Evolutionary conservation across 2,329 filamentous ascomycete species (phyloP).

Genomic region (Arthrobotrys entomopaga): DNA sequence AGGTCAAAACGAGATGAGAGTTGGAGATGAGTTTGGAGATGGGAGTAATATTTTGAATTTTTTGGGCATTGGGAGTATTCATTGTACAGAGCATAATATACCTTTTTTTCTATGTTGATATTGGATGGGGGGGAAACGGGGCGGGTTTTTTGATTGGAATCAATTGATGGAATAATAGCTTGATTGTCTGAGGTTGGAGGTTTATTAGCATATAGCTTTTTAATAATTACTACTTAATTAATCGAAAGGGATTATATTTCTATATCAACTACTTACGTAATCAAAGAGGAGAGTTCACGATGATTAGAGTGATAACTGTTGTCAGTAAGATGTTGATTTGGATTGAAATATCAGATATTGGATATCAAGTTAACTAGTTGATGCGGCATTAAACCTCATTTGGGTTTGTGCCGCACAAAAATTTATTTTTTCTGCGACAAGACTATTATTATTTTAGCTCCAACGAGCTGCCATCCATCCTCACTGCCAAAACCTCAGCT

Average conservation of each 20-base stretch:
- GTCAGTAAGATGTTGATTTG: too few species aligned
- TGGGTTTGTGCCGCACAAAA: slow-evolving; percentile 12
- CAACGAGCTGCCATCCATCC: slow-evolving; percentile 5
- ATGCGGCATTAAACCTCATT: background rate
- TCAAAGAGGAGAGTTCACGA: too few species aligned
- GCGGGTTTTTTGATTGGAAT: slow-evolving; percentile 1
- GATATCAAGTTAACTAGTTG: too few species aligned
- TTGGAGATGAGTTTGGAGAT: too few species aligned
- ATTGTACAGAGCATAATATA: slow-evolving; percentile 12
- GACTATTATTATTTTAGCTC: too few species aligned
- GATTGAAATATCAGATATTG: too few species aligned
- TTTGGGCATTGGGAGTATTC: background rate
- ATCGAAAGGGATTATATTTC: too few species aligned
- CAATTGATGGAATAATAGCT: slow-evolving; percentile 42
- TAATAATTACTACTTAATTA: slow-evolving; percentile 33
- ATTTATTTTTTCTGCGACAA: slow-evolving; percentile 46
- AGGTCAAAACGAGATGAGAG: slow-evolving; percentile 37
- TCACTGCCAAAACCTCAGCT: slow-evolving; percentile 3
- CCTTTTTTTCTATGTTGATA: slow-evolving; percentile 10
- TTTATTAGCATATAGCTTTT: slow-evolving; percentile 20
- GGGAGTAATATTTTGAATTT: slow-evolving; percentile 5
- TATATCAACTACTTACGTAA: too few species aligned
- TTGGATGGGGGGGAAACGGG: background rate
- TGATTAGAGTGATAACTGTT: too few species aligned
- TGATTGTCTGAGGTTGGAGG: background rate